Conservation (phyloP, 2,329 filamentous ascomycete genomes). For the Alternaria sp. region DNA sequence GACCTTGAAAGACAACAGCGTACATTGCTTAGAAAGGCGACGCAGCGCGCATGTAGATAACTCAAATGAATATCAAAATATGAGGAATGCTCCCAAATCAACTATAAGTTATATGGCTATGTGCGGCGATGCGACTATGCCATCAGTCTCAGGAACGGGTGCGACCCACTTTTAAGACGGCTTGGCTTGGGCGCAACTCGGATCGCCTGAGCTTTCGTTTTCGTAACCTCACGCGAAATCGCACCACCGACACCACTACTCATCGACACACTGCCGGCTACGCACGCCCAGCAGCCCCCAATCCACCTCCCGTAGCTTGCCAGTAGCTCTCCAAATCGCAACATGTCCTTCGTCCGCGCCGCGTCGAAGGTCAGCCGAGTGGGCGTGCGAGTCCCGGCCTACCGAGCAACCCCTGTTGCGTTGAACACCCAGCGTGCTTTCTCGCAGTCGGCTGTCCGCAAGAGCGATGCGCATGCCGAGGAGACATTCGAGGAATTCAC, state of each 20-base stretch:
- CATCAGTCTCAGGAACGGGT: slow-evolving; percentile 15
- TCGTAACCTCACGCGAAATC: slow-evolving; percentile 29
- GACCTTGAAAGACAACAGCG: background rate
- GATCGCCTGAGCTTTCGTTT: slow-evolving; percentile 33
- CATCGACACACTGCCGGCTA: slow-evolving; percentile 29
- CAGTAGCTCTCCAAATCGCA: slow-evolving; percentile 35
- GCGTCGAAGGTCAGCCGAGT: slow-evolving; percentile 43
- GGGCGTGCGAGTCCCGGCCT: slow-evolving; percentile 42
- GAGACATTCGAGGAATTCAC: slow-evolving; percentile 99
- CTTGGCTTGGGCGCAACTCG: slow-evolving; percentile 29
- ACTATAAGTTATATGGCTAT: background rate
- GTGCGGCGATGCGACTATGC: background rate
- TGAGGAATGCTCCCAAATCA: background rate
- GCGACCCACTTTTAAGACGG: slow-evolving; percentile 24
- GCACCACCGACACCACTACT: slow-evolving; percentile 34
- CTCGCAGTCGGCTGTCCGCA: slow-evolving; percentile 57
- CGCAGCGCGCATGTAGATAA: too few relatives aligned
- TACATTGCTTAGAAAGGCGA: background rate
- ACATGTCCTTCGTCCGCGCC: slow-evolving; percentile 49
- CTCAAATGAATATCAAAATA: background rate
- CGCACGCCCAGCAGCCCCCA: slow-evolving; percentile 26
- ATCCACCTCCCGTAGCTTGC: slow-evolving; percentile 26
- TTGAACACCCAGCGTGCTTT: slow-evolving; percentile 51
- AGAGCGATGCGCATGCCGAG: slow-evolving; percentile 72
- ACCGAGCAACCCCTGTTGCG: slow-evolving; percentile 42